Base-by-base conservation (phyloP, 176 grass and related monocot genomes). In the Oryza glaberrima region DNA sequence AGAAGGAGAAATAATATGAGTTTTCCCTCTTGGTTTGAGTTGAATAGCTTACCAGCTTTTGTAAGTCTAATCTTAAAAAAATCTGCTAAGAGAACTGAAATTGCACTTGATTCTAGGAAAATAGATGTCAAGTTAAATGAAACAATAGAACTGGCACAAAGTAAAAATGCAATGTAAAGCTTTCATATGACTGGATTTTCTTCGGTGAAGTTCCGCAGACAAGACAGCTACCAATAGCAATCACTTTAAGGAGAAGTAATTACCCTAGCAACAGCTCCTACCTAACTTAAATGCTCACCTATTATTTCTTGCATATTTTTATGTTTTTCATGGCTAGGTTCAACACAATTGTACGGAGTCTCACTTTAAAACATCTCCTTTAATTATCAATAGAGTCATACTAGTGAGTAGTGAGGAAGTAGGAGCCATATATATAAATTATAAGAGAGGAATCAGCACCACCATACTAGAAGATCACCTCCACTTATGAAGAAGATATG, bases 161-260 rank as follows among this genome's bases (percentile, higher is more conserved):
- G 36, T 7, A 25, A 58, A 67, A 56, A 61, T 11, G 52, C 3
- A 41, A 77, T 19, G 34, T 25, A 17, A 11, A 64, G 28, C 52
- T 79, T 63, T 63, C 81, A 40, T 44, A 80, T 65, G 84, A 70
- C 43, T 76, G 70, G 20, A 70, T 76, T 85, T 82, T 75, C n/a
- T 89, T 65, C 51, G 64, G 63, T 68, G 41, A 79, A 51, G 49
- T 87, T 91, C 43, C 76, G 79, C 35, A 76, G 67, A 81, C 68
- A 88, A 71, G 63, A 85, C 68, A 94, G 87, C 85, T 90, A 92
- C 68, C 71, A 64, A 88, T 90, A 94, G 81, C 94, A 84, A 86
- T 89, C 92, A 92, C 92, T 94, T 90, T 81, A 85, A 84, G 78
- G 76, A 82, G 84, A 92, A 92, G 92, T 83, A 83, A 92, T 85